Base-by-base conservation (phyloP, 164 flowering plant genomes). In the Pachysandra terminalis region DNA sequence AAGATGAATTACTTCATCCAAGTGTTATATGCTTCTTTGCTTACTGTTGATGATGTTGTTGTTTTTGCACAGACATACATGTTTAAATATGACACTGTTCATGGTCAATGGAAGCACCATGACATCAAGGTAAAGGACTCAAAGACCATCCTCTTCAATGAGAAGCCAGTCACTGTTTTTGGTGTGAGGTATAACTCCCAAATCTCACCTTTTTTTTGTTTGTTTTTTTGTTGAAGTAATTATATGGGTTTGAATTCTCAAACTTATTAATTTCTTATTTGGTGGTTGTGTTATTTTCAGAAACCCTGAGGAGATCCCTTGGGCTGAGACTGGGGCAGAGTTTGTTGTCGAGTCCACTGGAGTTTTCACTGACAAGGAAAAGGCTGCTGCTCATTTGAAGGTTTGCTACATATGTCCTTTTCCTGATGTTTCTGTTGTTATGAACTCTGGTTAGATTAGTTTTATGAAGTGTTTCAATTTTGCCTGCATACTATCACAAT, bases 11-110 rank as follows among this genome's bases (percentile, higher is more conserved):
- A n/a, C n/a, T n/a, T n/a, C n/a, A n/a, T n/a, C n/a, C n/a, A n/a
- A n/a, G n/a, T n/a, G n/a, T n/a, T n/a, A n/a, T n/a, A n/a, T n/a
- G n/a, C n/a, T n/a, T n/a, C n/a, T n/a, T n/a, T n/a, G n/a, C n/a
- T n/a, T n/a, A n/a, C n/a, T n/a, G 37, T 3, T 32, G 37, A n/a
- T n/a, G 37, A 3, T 32, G 37, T 3, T 32, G 37, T 32, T 32
- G 3, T 32, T 32, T 32, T n/a, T 19, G 14, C 35, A 73, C 73
- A 93, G 98, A 83, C 87, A 25, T 90, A 90, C 72, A 93, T 93
- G 98, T 90, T 93, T 64, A 90, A 90, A 81, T 93, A 92, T 58
- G 98, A 92, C 76, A 84, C 68, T 71, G 93, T 86, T 24, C 93
- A 90, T 52, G 98, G 96, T 23, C 90, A 79, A 57, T 89, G 94